Conservation (phyloP, 805 yeast genomes). For the Candida stauntonica region DNA sequence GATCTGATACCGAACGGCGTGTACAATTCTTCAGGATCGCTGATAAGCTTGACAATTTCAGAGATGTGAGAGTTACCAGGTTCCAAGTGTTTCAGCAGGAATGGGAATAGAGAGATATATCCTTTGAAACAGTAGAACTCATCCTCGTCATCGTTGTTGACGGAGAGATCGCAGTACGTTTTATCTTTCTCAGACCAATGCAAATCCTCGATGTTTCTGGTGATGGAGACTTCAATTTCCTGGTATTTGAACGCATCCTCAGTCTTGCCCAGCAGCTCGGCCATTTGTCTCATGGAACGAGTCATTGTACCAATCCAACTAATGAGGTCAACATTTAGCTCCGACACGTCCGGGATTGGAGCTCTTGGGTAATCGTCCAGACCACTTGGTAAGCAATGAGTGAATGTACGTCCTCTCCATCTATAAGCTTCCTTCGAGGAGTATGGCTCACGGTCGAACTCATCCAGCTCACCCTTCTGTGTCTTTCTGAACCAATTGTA, state of each 20-base stretch:
- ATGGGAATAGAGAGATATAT: conserved; percentile 82
- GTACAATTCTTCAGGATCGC: conserved; percentile 75
- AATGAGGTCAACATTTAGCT: conserved; percentile 82
- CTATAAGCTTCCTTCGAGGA: conserved; percentile 65
- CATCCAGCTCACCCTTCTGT: conserved; percentile 70
- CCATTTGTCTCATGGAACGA: conserved; percentile 69
- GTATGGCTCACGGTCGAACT: conserved; percentile 57
- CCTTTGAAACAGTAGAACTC: conserved; percentile 84
- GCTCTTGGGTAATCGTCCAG: conserved; percentile 94
- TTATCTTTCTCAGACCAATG: conserved; percentile 74
- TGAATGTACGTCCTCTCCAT: conserved; percentile 88
- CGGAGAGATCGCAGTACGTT: conserved; percentile 78
- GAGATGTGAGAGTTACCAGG: conserved; percentile 42
- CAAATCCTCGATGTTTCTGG: conserved; percentile 59
- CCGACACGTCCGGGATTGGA: conserved; percentile 75
- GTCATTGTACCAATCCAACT: conserved; percentile 96
- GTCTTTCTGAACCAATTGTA: conserved; percentile 81
- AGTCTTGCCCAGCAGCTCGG: conserved; percentile 51
- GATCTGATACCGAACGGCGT: conserved; percentile 77
- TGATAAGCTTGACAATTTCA: conserved; percentile 50
- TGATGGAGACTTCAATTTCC: conserved; percentile 50
- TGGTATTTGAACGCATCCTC: conserved; percentile 57
- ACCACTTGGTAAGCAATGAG: conserved; percentile 89
- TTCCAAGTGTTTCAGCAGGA: conserved; percentile 63
- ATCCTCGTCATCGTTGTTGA: conserved; percentile 68